Percentiles rank a stretch among this genome's conserved stretches.
Evolutionary conservation across 345 rosid genomes (phyloP).

Genomic region (Angophora floribunda): DNA sequence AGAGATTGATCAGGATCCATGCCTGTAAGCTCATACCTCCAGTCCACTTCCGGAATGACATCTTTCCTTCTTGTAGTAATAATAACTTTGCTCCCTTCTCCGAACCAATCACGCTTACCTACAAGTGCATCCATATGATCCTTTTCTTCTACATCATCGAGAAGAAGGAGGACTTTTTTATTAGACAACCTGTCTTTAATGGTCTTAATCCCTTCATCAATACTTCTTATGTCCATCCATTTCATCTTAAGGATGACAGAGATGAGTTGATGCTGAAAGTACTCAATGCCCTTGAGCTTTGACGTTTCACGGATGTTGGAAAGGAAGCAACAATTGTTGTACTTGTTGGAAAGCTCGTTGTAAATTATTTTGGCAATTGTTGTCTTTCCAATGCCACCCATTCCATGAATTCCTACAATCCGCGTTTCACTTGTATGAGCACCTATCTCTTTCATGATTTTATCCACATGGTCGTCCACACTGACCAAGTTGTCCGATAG

Average conservation of each 20-base stretch:
- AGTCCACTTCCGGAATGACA: neutral
- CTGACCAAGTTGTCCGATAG: neutral
- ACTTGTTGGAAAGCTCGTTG: neutral
- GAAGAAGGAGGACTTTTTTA: neutral
- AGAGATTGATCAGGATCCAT: rapidly evolving
- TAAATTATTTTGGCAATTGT: neutral
- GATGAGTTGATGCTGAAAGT: neutral
- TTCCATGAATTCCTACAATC: neutral
- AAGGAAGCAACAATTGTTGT: too few relatives aligned
- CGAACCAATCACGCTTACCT: neutral
- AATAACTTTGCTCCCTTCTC: neutral
- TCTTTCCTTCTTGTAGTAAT: neutral
- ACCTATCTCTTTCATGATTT: neutral
- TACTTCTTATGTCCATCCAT: neutral
- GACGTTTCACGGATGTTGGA: too few relatives aligned
- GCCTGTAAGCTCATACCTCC: rapidly evolving
- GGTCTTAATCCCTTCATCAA: neutral
- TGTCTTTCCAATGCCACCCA: neutral
- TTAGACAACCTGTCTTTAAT: rapidly evolving
- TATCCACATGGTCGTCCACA: too few relatives aligned
- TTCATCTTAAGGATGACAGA: rapidly evolving
- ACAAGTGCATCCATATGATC: neutral
- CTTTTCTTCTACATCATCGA: neutral
- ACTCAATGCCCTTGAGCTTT: too few relatives aligned
- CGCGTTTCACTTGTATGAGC: neutral